Base-by-base conservation (phyloP, 495 filamentous ascomycete species). In the Sordaria brevicollis region DNA sequence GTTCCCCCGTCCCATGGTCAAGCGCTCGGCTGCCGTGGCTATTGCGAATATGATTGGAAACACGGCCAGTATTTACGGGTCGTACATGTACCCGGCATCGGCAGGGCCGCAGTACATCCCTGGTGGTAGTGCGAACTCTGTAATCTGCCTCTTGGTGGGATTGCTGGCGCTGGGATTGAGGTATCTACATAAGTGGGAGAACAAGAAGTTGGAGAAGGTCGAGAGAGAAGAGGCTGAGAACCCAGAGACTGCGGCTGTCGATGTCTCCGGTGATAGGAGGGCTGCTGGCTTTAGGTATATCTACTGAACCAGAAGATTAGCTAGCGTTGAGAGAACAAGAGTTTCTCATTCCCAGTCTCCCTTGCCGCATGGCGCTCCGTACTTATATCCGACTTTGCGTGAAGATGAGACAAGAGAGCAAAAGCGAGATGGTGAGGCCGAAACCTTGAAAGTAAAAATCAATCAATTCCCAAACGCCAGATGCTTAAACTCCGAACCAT, bases 41-140 rank as follows among this genome's bases (percentile, higher is more conserved):
- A 86, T 88, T 68, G 82, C 83, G 49, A 88, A 87, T 72, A 85
- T 85, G 68, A 76, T 87, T 62, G 83, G 83, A 3, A 87, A 88
- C 74, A 74, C 79, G 25, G 82, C 80, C 3, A 86, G 82, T 68
- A 85, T 88, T 57, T 88, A 86, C 73, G 85, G 84, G 17, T 80
- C 82, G 41, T 88, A 88, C 76, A 80, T 89, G 73, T 89, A 83
- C 65, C 86, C 85, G 5, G 73, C 81, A 10, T 80, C 75, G 34
- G 79, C 83, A 5, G 84, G 76, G 29, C 86, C 87, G 9, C 79
- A 83, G 29, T 88, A 85, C 79, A 78, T 81, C 70, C 66, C 75
- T 5, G 82, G 81, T 1, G 82, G 82, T 1, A 73, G 70, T 65
- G 77, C 81, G n/a, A 85, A 81, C 37, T 80, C 86, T 0, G 85